Conservation (phyloP, 1,284 basidiomycete species). For the Inonotus hispidus region DNA sequence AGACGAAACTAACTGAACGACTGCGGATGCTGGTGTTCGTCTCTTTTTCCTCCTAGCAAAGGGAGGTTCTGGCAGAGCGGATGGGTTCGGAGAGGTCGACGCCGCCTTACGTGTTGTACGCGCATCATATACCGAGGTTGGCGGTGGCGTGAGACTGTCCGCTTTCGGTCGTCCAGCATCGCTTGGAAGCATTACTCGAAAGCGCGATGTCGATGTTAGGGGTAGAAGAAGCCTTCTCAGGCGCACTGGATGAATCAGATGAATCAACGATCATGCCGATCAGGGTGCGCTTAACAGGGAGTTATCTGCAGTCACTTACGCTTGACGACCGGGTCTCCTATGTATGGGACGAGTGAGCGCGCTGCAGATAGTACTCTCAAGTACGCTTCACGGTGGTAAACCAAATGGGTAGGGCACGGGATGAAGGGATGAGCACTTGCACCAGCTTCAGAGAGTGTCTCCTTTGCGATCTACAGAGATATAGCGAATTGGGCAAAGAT, state of each 20-base stretch:
- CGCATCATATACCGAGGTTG: neutral
- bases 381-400: constrained; percentile 8
- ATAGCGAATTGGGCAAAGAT: neutral
- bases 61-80: neutral
- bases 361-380: constrained; percentile 14
- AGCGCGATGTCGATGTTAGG: constrained; percentile 13
- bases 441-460: constrained; percentile 13
- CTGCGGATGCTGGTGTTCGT: neutral
- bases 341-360: constrained; percentile 8
- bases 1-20: neutral
- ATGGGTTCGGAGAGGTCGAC: neutral
- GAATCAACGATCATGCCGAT: neutral
- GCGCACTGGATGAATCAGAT: constrained; percentile 6
- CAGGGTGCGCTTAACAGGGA: neutral
- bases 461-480: constrained; percentile 13
- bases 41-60: neutral
- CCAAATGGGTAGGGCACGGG: constrained; percentile 6
- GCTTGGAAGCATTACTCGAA: constrained; percentile 2
- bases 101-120: neutral
- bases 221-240: constrained; percentile 14
- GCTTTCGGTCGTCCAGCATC: neutral
- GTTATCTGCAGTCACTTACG: constrained; percentile 4
- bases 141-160: neutral
- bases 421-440: constrained; percentile 14
- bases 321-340: constrained; percentile 5